Percentiles rank a stretch among this genome's conserved stretches.
Conservation (phyloP, 805 yeast species). For the Candida pseudoglaebosa region DNA sequence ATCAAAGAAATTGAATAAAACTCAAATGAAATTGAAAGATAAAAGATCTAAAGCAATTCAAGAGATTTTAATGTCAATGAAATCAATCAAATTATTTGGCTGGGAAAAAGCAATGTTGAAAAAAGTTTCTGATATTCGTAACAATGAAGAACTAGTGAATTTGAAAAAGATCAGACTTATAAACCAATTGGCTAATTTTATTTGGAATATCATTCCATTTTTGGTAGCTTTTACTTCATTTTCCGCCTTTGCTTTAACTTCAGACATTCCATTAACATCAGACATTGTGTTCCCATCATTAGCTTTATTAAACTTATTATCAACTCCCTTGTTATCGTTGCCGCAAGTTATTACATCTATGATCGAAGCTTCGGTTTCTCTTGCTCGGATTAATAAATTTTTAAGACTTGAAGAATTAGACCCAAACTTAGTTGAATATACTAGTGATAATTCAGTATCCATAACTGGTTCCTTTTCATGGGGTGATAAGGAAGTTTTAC, state of each 20-base stretch:
- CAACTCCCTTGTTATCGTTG: constrained; percentile 55
- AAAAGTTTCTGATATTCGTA: constrained; percentile 50
- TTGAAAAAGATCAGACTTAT: constrained; percentile 44
- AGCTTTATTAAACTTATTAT: constrained; percentile 53
- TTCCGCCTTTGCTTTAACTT: constrained; percentile 46
- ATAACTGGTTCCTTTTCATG: constrained; percentile 12
- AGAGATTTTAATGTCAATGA: constrained; percentile 57
- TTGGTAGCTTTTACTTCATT: constrained; percentile 61
- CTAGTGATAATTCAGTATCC: constrained; percentile 39
- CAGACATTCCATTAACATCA: constrained; percentile 53
- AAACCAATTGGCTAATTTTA: constrained; percentile 44
- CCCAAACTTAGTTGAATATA: constrained; percentile 20
- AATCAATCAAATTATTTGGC: constrained; percentile 62
- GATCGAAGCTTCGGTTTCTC: constrained; percentile 57
- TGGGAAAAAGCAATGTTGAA: constrained; percentile 66
- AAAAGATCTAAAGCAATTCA: constrained; percentile 53
- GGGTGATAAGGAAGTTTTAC: constrained; percentile 18
- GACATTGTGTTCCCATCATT: constrained; percentile 69
- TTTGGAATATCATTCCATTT: constrained; percentile 64
- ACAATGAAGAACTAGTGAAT: constrained; percentile 53
- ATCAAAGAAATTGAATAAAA: constrained; percentile 42
- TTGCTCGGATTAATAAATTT: constrained; percentile 50
- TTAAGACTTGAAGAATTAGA: constrained; percentile 46
- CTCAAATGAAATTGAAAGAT: constrained; percentile 63
- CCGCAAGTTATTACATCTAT: constrained; percentile 55